A percentile compares a stretch with the other conserved stretches of the same genome.
These are phyloP conservation scores for Gossypium trilobum DNA, from an alignment of 441 rosid genomes.

Conservation along the genomic window DNA sequence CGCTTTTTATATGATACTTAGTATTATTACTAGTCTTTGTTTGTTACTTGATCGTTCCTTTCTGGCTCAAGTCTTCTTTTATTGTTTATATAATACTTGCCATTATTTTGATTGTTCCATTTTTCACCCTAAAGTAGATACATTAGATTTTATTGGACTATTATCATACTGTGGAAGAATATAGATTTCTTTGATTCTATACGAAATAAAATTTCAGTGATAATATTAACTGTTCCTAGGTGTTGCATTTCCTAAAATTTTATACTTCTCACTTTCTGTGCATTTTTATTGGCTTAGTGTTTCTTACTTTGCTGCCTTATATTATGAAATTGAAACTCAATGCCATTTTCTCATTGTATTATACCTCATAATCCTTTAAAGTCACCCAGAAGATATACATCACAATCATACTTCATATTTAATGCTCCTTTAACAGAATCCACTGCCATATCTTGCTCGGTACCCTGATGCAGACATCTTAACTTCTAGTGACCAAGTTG, in stretches of 20 bases:
- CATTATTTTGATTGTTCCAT: neutral
- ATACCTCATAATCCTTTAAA: neutral
- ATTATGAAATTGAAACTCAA: neutral
- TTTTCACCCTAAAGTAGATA: neutral
- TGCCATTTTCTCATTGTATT: neutral
- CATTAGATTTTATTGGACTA: neutral
- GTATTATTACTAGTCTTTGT: conserved; percentile 15
- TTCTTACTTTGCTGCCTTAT: neutral
- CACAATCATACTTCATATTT: conserved; percentile 11
- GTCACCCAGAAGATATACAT: neutral
- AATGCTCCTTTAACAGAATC: conserved; percentile 52
- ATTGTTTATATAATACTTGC: neutral
- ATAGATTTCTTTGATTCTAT: conserved; percentile 1
- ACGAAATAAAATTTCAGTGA: neutral
- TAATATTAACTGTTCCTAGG: neutral
- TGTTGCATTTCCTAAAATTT: neutral
- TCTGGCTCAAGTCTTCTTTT: neutral
- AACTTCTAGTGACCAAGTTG: conserved; percentile 94
- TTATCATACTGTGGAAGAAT: neutral
- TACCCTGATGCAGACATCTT: conserved; percentile 90
- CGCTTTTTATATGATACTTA: neutral
- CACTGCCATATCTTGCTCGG: conserved; percentile 90
- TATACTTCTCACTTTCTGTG: neutral
- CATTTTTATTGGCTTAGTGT: neutral
- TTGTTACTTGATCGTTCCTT: neutral